Evolutionary conservation across 2,329 filamentous ascomycete species (phyloP).

Genomic region (Pleurostoma richardsiae): DNA sequence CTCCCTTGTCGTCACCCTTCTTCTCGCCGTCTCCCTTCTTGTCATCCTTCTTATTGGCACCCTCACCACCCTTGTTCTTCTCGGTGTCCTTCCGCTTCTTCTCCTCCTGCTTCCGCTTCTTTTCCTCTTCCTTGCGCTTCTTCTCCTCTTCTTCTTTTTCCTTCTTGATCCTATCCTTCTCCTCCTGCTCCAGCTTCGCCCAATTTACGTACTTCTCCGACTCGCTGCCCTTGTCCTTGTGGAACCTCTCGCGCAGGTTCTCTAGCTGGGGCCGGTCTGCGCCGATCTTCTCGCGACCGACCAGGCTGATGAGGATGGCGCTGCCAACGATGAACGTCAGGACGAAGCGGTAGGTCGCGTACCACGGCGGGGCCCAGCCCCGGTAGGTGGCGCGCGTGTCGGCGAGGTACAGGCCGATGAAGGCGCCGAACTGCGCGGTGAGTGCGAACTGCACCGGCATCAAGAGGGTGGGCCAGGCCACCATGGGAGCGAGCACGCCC

Average conservation of each 20-base stretch:
- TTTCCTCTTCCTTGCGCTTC: constrained; percentile 18
- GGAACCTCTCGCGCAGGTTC: constrained; percentile 31
- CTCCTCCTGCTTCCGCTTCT: constrained; percentile 10
- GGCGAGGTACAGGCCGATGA: constrained; percentile 80
- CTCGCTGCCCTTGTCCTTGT: constrained; percentile 20
- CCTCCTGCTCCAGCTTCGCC: constrained; percentile 36
- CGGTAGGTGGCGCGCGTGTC: constrained; percentile 67
- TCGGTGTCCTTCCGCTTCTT: constrained; percentile 15
- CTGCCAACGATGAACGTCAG: constrained; percentile 84
- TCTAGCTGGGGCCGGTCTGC: constrained; percentile 26
- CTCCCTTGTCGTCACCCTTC: constrained; percentile 4
- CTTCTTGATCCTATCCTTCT: constrained; percentile 29
- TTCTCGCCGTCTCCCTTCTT: constrained; percentile 7
- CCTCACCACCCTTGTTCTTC: constrained; percentile 7
- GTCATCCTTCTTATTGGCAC: constrained; percentile 6
- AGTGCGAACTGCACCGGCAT: constrained; percentile 81
- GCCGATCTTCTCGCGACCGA: constrained; percentile 75
- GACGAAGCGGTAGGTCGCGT: constrained; percentile 84
- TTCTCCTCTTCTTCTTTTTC: constrained; percentile 34
- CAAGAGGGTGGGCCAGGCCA: constrained; percentile 87
- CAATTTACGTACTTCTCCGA: constrained; percentile 35
- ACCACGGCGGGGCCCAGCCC: constrained; percentile 84
- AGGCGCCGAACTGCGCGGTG: constrained; percentile 79
- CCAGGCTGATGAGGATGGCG: constrained; percentile 73
- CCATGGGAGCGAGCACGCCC: constrained; percentile 70